Evolutionary conservation across 441 rosid species (phyloP).

Genomic region (Adansonia grandidieri): DNA sequence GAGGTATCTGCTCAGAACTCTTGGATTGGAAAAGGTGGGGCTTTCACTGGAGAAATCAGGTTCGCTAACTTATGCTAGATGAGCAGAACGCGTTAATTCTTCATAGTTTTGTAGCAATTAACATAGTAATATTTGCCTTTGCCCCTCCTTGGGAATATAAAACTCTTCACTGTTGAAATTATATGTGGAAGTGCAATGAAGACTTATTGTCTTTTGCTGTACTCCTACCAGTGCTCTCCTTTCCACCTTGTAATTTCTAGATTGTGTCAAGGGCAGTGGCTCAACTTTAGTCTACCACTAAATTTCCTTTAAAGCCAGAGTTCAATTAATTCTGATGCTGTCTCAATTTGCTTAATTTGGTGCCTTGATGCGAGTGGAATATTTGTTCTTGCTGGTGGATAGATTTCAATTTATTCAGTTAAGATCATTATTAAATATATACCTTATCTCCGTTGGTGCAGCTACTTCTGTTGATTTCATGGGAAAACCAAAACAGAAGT

Average conservation of each 20-base stretch:
- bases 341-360: background rate
- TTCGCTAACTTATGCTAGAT: constrained; percentile 29
- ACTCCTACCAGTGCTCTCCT: background rate
- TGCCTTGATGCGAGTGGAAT: constrained; percentile 13
- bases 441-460: background rate
- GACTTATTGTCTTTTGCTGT: background rate
- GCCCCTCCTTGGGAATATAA: background rate
- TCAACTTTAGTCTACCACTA: background rate
- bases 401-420: constrained; percentile 4
- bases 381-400: constrained; percentile 8
- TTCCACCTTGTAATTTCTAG: background rate
- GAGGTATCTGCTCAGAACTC: constrained; percentile 89
- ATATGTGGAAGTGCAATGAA: background rate
- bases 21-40: constrained; percentile 95
- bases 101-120: constrained; percentile 5
- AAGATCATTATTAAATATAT: background rate
- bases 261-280: background rate
- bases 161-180: background rate
- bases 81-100: background rate
- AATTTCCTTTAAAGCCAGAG: background rate
- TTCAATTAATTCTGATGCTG: background rate
- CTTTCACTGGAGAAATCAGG: constrained; percentile 99
- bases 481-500: background rate
- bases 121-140: background rate
- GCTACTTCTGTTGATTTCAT: background rate